Evolutionary conservation across 1,284 basidiomycete genomes (phyloP).

Genomic region (Ceratobasidium sp.): DNA sequence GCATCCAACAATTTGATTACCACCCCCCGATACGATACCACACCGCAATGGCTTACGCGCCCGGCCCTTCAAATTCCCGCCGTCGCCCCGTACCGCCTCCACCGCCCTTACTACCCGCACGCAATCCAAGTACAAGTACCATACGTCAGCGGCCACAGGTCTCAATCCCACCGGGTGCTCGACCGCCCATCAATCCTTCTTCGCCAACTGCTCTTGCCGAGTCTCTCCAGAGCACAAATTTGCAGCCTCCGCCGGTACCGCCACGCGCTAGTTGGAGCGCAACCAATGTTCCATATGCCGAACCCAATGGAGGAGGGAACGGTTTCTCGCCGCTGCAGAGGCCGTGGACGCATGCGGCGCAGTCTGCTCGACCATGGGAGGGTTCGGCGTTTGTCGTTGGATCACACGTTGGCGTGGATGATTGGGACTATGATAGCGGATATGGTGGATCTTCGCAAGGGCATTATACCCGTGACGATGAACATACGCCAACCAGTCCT

Average conservation of each 20-base stretch:
- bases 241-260: background rate
- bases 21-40: background rate
- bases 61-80: constrained; percentile 27
- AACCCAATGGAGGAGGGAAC: background rate
- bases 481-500: constrained; percentile 2
- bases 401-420: constrained; percentile 12
- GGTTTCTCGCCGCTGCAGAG: constrained; percentile 13
- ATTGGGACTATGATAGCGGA: constrained; percentile 37
- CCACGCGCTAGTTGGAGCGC: background rate
- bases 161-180: constrained; percentile 32
- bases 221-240: constrained; percentile 4
- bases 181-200: constrained; percentile 29
- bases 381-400: constrained; percentile 35
- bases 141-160: constrained; percentile 33
- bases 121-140: constrained; percentile 22
- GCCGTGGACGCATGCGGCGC: constrained; percentile 10
- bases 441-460: constrained; percentile 42
- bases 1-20: no score
- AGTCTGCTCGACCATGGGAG: constrained; percentile 35
- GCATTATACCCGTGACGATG: constrained; percentile 15
- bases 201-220: constrained; percentile 30
- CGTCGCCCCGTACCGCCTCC: constrained; percentile 32
- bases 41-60: constrained; percentile 20
- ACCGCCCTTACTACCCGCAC: background rate
- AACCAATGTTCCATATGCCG: constrained; percentile 2